Evolutionary conservation across 164 flowering plant species (phyloP).

Genomic region (Chimonanthus salicifolius): DNA sequence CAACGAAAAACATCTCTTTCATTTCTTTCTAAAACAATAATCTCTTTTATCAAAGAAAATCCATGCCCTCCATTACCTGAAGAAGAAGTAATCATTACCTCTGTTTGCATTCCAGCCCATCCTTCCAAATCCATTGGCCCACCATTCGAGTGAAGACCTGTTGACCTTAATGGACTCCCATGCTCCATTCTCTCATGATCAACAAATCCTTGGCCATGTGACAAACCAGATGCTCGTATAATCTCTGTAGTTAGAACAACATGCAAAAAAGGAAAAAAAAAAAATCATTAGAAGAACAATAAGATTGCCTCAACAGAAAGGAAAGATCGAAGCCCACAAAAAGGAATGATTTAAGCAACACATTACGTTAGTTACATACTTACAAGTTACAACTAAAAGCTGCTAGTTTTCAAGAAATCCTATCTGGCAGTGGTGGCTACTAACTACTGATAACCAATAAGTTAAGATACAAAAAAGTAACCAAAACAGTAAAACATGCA

Average conservation of each 20-base stretch:
- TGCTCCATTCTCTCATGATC: slow-evolving; percentile 63
- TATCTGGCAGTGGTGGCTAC: neutral
- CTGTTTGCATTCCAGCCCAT: slow-evolving; percentile 56
- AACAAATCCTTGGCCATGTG: slow-evolving; percentile 38
- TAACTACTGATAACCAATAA: neutral
- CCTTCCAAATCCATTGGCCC: slow-evolving; percentile 60
- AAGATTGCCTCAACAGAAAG: neutral
- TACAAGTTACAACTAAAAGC: neutral
- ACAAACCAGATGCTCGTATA: slow-evolving; percentile 43
- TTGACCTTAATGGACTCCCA: slow-evolving; percentile 53
- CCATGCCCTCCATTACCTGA: too few species aligned
- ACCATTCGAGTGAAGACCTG: slow-evolving; percentile 50
- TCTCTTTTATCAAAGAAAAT: too few species aligned
- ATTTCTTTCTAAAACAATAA: too few species aligned
- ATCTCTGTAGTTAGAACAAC: slow-evolving; percentile 45
- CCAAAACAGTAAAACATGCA: neutral
- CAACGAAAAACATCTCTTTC: too few species aligned
- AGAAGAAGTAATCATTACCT: slow-evolving; percentile 28
- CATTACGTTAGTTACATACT: too few species aligned
- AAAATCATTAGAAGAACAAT: neutral
- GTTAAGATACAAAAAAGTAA: neutral
- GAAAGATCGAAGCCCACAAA: neutral
- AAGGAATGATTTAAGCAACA: too few species aligned
- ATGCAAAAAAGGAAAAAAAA: neutral
- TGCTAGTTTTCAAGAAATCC: neutral